Evolutionary conservation across 163 green algal genomes (phyloP), one percentile per base, ranked within the genome.

Genomic region (Trebouxiophyceae sp.): DNA sequence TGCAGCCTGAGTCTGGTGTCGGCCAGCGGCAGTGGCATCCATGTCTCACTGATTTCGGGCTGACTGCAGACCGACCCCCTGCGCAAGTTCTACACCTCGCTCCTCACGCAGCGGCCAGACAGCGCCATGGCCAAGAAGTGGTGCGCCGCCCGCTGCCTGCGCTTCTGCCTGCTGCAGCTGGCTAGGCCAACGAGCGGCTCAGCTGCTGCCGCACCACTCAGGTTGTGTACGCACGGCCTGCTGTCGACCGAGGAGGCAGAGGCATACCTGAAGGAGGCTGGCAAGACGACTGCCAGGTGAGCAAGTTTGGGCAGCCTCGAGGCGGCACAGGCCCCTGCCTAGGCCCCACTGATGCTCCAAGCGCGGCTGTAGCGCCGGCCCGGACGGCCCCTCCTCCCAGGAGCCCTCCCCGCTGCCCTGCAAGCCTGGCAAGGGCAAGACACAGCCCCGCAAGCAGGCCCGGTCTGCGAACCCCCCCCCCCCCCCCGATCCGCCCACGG

Each of bases 81-180:
- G 61, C 70, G 73, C 23, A 87, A 86, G 54, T 90, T 88, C 73
- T 90, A 93, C 78, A 79, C 62, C 0, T 87, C 77, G 0, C 71
- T 93, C 24, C 70, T 82, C 30, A 34, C 82, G 61, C 85, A 95
- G 75, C 67, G 69, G 55, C 82, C 86, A 4, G 76, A 86, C 22
- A 91, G 83, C 61, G 73, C 84, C 1, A 90, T 95, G 75, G 87
- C 86, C 1, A 69, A 67, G 16, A 84, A 83, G 57, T 94, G 84
- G 85, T 89, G 74, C 29, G 30, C 26, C 34, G 6, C 16, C 31
- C 33, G 46, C 5, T 60, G 22, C 1, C 30, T 22, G 31, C 23
- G 6, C 47, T 33, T 2, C 29, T n/a, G 6, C 19, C 46, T 62
- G 4, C 28, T 27, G 45, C 23, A 12, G 5, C 26, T 32, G 27